Base-by-base conservation (phyloP, 176 grass and related monocot species). In the Puccinellia tenuiflora region DNA sequence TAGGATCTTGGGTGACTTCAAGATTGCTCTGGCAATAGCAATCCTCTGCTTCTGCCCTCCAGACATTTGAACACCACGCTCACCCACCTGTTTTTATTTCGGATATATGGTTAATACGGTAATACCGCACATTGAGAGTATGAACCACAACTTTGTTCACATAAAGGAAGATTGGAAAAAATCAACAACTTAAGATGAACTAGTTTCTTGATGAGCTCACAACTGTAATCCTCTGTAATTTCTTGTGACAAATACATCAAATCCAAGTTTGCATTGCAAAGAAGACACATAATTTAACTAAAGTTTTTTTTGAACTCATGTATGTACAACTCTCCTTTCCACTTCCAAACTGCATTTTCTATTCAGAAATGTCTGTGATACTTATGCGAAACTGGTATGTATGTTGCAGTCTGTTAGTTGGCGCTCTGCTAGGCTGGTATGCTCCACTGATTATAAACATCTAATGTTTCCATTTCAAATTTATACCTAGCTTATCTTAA, bases 21-120 rank as follows among this genome's bases (percentile, higher is more conserved):
- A 30, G 66, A 98, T 91, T 39, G 96, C 93, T 86, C 96, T 90
- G 3, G 96, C 96, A 68, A 98, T 98, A 52, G 96, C 96, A 80
- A 98, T 98, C 67, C 96, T 95, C 80, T 98, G 96, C 60, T 98
- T 98, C 78, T 98, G 96, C 2, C 96, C 96, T 81, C 96, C 96
- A 14, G 92, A 98, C 90, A 98, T 98, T 71, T 98, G 96, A 68
- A 93, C 87, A 42, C 96, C 96, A 52, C 88, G 83, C 88, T 99
- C 92, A 28, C 96, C 96, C 34, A 95, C 96, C 96, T 98, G 76
- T 63, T 68, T 68, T 69, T 9, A 40, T 79, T 88, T 57, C 1
- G 26, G 21, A 64, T 14, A 64, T 14, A 57, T 47, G 53, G 43
- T 84, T 21, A 85, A 30, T 85, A 31, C 33, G 26, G 80, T 8